Percentiles rank a stretch among this genome's conserved stretches.
Evolutionary conservation across 2,329 filamentous ascomycete genomes (phyloP).

Genomic region (Tolypocladium amazonense): DNA sequence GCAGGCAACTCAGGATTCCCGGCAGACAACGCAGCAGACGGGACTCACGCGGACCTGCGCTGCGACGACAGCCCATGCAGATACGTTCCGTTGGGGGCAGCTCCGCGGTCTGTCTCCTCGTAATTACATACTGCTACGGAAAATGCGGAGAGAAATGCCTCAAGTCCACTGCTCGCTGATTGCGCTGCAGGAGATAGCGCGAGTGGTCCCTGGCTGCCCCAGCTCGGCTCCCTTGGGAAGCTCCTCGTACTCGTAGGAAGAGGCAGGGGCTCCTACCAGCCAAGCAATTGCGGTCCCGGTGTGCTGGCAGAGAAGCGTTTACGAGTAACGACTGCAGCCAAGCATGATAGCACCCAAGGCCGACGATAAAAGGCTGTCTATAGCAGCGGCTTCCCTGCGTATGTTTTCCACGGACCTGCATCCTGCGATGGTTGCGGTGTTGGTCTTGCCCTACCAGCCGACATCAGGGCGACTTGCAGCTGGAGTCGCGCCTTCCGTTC

Average conservation of each 20-base stretch:
- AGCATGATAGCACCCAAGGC: too few species aligned
- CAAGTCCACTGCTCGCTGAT: slow-evolving; percentile 11
- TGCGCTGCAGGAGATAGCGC: background rate
- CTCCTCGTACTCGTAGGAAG: background rate
- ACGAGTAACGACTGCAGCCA: background rate
- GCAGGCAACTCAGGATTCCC: background rate
- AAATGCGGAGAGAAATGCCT: slow-evolving; percentile 23
- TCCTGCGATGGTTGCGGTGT: too few species aligned
- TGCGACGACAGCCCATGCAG: background rate
- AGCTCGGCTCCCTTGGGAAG: background rate
- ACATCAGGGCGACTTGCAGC: background rate
- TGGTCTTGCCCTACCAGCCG: background rate
- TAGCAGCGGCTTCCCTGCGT: too few species aligned
- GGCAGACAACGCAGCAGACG: background rate
- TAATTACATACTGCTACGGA: slow-evolving; percentile 1
- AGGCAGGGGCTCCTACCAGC: background rate
- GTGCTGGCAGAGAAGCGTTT: background rate
- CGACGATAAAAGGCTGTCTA: background rate
- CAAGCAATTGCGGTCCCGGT: background rate
- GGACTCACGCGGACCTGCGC: background rate
- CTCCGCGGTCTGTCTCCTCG: background rate
- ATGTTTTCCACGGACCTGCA: too few species aligned
- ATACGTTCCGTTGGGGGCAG: background rate
- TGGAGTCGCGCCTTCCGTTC: background rate
- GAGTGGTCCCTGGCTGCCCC: background rate